A percentile compares a stretch with the other conserved stretches of the same genome.
These are phyloP conservation scores for Miscanthus lutarioriparius DNA, from an alignment of 176 grass and related monocot genomes.

Conservation along the genomic window DNA sequence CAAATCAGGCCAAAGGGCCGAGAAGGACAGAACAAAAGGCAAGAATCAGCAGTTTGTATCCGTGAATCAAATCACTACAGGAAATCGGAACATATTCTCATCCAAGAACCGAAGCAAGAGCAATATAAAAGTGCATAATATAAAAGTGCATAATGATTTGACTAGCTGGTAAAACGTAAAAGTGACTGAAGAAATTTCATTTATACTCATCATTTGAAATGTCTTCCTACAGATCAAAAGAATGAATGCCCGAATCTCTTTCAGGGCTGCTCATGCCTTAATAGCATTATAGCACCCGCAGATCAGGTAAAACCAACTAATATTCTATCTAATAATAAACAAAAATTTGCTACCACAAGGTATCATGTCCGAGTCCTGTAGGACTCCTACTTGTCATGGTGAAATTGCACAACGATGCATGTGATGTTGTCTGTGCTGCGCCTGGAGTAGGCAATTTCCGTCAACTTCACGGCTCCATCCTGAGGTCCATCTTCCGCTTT, in stretches of 20 bases:
- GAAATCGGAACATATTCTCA: neutral
- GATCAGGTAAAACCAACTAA: neutral
- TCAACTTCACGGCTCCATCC: conserved; percentile 58
- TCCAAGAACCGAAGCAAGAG: neutral
- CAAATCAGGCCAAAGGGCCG: neutral
- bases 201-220: neutral
- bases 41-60: neutral
- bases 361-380: conserved; percentile 8
- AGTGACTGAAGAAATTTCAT: neutral
- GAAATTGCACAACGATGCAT: conserved; percentile 70
- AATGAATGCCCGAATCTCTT: conserved; percentile 4
- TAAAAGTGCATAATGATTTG: too few species aligned
- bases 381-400: conserved; percentile 36
- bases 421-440: conserved; percentile 67
- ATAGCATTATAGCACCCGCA: neutral
- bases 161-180: neutral
- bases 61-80: neutral
- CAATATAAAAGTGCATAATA: neutral
- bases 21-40: neutral
- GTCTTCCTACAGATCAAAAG: too few species aligned
- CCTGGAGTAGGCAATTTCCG: conserved; percentile 45
- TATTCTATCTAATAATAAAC: neutral
- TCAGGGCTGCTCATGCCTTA: neutral
- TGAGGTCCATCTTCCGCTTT: conserved; percentile 54
- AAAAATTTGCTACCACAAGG: neutral